phyloP scores from a whole-genome alignment of 164 flowering plant genomes.

The Tinospora cordifolia region DNA sequence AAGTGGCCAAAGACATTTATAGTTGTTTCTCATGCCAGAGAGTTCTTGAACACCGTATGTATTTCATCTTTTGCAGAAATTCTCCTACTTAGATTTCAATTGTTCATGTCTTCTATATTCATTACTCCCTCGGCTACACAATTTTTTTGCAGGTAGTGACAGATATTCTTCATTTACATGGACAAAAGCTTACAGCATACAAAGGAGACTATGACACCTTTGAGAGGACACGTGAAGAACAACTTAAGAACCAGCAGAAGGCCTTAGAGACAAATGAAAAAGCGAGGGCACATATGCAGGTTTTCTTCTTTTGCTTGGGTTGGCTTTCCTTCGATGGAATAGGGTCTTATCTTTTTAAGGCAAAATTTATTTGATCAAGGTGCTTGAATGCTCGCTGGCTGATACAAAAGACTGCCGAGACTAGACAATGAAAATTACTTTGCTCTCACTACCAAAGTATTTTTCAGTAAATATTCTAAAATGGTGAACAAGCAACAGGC shows the following conservation, averaged over 20 bases:
- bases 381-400: background rate
- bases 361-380: background rate
- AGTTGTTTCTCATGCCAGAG: conserved; percentile 98
- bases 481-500: background rate
- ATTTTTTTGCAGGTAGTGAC: conserved; percentile 74
- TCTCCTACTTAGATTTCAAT: background rate
- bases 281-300: conserved; percentile 94
- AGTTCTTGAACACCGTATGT: conserved; percentile 85
- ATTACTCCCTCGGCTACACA: background rate
- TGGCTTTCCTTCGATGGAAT: background rate
- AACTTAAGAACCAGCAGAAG: conserved; percentile 73
- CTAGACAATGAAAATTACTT: background rate
- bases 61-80: background rate
- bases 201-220: conserved; percentile 92
- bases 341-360: background rate
- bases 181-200: conserved; percentile 61
- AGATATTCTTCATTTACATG: conserved; percentile 87
- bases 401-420: background rate
- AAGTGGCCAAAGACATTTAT: conserved; percentile 98
- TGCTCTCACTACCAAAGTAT: background rate
- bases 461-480: background rate
- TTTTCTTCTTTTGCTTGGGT: conserved; percentile 12
- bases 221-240: conserved; percentile 89
- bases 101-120: background rate
- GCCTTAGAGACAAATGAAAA: conserved; percentile 87